Evolutionary conservation across 2,329 filamentous ascomycete species (phyloP), one percentile per base, ranked within the genome.

Genomic region (Moelleriella libera): DNA sequence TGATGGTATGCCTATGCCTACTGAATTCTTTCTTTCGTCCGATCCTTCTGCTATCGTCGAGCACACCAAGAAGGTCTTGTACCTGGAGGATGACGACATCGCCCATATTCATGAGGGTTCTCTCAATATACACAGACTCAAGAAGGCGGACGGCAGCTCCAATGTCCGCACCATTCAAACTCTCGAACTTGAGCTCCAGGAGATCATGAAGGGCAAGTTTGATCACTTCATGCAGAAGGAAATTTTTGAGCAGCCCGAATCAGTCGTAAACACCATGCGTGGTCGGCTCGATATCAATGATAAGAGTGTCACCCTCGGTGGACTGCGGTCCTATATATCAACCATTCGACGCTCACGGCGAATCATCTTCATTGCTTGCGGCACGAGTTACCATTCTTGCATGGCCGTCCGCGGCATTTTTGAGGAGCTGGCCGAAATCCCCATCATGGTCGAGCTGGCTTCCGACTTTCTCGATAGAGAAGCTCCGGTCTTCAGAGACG

Each of bases 191-290:
- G 88, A 98, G 76, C 83, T 98, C 54, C 92, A 98, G 75, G 89
- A 98, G 75, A 98, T 98, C 70, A 98, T 98, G 92, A 98, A 98
- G 83, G 92, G 92, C 69, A 94, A 92, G 66, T 98, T 97, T 70
- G 92, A 98, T 68, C 92, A 98, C 74, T 98, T 96, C 77, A 98
- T 98, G 92, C 92, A 98, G 68, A 98, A 98, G 81, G 92, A 98
- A 69, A 98, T 98, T 62, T 98, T 98, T 68, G 92, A 98, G 77
- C 92, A 98, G 75, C 92, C 92, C 62, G 92, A 98, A 72, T 98
- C 92, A 11, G 88, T 98, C 52, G 83, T 98, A 74, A 98, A 98
- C 79, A 96, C 92, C 56, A 98, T 98, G 92, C 88, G 92, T 81
- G 92, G 92, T 70, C 92, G 92, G 72, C 75, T 98, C 59, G 92